Conservation (phyloP, 371 early-diverging fungal species). For the Zopfochytrium polystomum region DNA sequence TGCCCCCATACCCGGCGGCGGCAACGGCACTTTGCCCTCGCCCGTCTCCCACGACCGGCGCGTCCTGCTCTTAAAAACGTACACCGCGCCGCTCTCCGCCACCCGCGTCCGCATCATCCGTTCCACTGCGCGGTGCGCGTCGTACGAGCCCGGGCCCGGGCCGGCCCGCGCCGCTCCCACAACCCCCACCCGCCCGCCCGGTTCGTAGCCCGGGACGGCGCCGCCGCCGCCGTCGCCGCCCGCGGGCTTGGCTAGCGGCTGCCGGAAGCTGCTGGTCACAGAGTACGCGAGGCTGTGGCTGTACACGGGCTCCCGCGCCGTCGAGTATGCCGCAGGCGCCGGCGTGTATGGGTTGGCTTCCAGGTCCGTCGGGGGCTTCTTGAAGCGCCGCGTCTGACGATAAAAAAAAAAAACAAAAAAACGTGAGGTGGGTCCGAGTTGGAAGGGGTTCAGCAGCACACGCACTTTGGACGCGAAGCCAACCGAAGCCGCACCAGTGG, state of each 20-base stretch:
- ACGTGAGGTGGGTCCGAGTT: conserved; percentile 1
- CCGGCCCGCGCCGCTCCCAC: background rate
- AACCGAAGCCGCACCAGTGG: background rate
- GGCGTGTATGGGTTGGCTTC: conserved; percentile 24
- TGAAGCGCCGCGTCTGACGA: conserved; percentile 31
- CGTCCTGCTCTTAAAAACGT: conserved; percentile 43
- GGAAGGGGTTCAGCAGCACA: conserved; percentile 44
- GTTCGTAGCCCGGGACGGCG: background rate
- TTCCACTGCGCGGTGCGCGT: conserved; percentile 5
- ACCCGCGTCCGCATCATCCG: conserved; percentile 1
- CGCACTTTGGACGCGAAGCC: conserved; percentile 27
- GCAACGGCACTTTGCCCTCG: conserved; percentile 27
- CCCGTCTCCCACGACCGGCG: no score
- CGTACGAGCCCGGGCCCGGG: conserved; percentile 39
- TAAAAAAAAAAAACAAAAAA: background rate
- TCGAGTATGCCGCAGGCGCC: conserved; percentile 32
- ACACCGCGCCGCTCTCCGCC: conserved; percentile 28
- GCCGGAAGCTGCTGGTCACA: conserved; percentile 38
- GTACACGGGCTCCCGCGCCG: conserved; percentile 32
- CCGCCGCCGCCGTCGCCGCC: background rate
- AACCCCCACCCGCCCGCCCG: background rate
- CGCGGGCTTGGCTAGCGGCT: conserved; percentile 14
- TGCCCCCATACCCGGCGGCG: conserved; percentile 35
- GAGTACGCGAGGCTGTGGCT: conserved; percentile 32
- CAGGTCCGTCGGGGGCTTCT: conserved; percentile 39